Base-by-base conservation (phyloP, 208 protist species). In the Leptomonas seymouri region DNA sequence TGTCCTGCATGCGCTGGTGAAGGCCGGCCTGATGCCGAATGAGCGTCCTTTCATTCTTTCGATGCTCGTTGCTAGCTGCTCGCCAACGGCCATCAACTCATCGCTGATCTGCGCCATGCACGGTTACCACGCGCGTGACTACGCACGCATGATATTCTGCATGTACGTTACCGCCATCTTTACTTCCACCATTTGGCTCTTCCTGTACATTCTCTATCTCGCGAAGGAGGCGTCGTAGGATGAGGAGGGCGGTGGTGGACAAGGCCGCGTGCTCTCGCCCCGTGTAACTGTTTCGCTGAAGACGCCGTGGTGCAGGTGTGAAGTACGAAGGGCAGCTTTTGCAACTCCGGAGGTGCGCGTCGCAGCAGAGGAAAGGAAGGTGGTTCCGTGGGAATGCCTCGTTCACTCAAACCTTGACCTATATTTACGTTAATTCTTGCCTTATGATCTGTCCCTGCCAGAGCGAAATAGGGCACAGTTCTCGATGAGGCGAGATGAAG, bases 81-180 rank as follows among this genome's bases (percentile, higher is more conserved):
- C 87, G 14, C 87, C 87, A 20, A 74, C 87, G 2, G 82, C 85
- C 2, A 81, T 91, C 8, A 91, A 93, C 67, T 76, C 82, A 28
- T 89, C 82, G 8, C 78, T 89, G 27, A 80, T 91, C 51, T 90
- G 82, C 76, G 74, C 81, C 30, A 81, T 87, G 70, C 74, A 89
- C 66, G 67, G 59, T 48, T 92, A 89, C 54, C 81, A 87, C 59
- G 68, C 78, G 12, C 57, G 76, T 20, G 75, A 85, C 54, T 90
- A 84, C 75, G 51, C 82, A 8, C 79, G 77, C 42, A 78, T 92
- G 71, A 81, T 94, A 20, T 82, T 88, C 41, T 76, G 78, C 58
- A 89, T 89, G 89, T 86, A 92, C 80, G 42, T 79, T 20, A 69
- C 68, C 9, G 81, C 76, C 27, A 80, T 82, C 39, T 59, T 85